These are phyloP conservation scores for Jaminaea rosea DNA, from an alignment of 1,284 basidiomycete species.

Conservation along the genomic window DNA sequence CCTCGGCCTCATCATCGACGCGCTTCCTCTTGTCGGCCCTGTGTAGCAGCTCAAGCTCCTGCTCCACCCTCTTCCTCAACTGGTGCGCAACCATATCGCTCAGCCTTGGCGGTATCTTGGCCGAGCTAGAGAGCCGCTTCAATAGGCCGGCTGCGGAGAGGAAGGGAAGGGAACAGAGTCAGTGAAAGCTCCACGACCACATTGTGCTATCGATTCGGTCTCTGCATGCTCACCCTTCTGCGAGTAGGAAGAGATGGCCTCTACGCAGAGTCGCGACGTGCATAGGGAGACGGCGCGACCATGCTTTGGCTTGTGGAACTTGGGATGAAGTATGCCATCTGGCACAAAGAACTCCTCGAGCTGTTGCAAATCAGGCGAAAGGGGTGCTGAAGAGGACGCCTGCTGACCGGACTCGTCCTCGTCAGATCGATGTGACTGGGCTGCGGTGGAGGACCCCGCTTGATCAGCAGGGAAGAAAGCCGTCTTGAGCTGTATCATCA, in stretches of 20 bases:
- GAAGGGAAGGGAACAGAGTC: neutral
- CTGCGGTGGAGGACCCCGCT: too few species aligned
- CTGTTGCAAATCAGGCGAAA: too few species aligned
- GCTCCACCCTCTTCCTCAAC: neutral
- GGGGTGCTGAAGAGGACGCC: too few species aligned
- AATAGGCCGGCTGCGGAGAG: too few species aligned
- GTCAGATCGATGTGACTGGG: too few species aligned
- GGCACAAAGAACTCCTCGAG: neutral
- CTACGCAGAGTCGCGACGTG: neutral
- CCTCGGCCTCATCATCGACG: neutral
- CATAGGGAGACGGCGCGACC: neutral
- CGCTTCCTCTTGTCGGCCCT: neutral
- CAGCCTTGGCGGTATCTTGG: too few species aligned
- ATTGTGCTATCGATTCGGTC: too few species aligned
- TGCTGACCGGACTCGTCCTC: too few species aligned
- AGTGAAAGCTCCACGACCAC: too few species aligned
- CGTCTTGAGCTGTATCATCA: neutral
- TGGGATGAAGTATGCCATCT: neutral
- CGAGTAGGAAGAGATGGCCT: neutral
- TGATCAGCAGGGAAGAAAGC: neutral
- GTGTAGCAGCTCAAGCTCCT: neutral
- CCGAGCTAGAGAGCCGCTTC: too few species aligned
- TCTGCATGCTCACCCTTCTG: neutral
- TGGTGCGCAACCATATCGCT: neutral
- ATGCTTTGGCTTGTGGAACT: neutral